Conservation (phyloP, 495 filamentous ascomycete species). For the Cairneyella variabilis region DNA sequence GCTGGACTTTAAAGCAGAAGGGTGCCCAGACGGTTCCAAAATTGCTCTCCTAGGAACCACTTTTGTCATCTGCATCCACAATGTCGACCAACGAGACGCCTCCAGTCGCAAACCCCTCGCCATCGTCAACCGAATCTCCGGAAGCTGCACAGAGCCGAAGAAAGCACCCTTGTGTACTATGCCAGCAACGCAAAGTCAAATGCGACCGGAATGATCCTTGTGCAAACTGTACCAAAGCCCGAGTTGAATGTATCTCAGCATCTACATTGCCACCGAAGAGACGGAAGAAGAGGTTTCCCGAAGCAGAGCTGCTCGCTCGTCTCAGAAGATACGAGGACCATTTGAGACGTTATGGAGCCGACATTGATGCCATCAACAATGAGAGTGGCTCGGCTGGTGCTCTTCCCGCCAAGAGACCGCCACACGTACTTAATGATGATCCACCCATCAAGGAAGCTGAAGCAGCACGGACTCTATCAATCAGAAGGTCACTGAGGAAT, state of each 20-base stretch:
- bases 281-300: slow-evolving; percentile 37
- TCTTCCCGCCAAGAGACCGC: slow-evolving; percentile 32
- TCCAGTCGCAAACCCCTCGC: background rate
- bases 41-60: too few relatives aligned
- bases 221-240: slow-evolving; percentile 42
- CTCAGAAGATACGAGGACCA: slow-evolving; percentile 33
- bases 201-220: slow-evolving; percentile 50
- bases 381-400: background rate
- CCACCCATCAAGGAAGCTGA: too few relatives aligned
- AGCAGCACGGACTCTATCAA: too few relatives aligned
- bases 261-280: slow-evolving; percentile 37
- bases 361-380: slow-evolving; percentile 20
- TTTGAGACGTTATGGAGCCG: slow-evolving; percentile 20
- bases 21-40: too few relatives aligned
- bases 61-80: too few relatives aligned
- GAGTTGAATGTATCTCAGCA: slow-evolving; percentile 38
- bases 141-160: background rate
- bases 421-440: too few relatives aligned
- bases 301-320: slow-evolving; percentile 31
- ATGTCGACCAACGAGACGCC: background rate
- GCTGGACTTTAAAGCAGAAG: too few relatives aligned
- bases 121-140: background rate
- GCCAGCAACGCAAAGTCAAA: slow-evolving; percentile 66
- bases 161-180: slow-evolving; percentile 33
- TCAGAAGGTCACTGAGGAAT: slow-evolving; percentile 12